Evolutionary conservation across 1,284 basidiomycete genomes (phyloP).

Genomic region (Uromyces viciae-fabae): DNA sequence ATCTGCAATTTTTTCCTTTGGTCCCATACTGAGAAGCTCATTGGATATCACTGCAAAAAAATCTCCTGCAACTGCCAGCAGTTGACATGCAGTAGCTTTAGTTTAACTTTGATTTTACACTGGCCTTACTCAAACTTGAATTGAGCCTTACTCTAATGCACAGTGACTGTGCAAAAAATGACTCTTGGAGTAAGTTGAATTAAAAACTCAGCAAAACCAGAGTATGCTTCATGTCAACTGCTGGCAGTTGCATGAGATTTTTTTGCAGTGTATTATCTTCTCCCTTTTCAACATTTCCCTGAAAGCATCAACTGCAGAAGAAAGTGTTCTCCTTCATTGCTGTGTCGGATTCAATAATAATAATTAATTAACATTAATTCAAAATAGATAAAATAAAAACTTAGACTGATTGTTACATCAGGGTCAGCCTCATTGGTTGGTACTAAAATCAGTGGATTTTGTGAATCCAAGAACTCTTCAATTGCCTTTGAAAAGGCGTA

Average conservation of each 20-base stretch:
- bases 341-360: background rate
- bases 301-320: background rate
- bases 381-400: no score
- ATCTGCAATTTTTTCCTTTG: background rate
- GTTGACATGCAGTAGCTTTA: no score
- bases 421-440: background rate
- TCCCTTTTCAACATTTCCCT: background rate
- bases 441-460: background rate
- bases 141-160: no score
- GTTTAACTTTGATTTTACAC: no score
- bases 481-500: background rate
- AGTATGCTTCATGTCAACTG: no score
- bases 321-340: background rate
- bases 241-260: no score
- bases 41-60: background rate
- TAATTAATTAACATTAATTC: background rate
- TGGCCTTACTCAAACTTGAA: no score
- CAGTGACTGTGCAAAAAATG: no score
- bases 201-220: no score
- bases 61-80: no score
- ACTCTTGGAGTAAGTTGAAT: no score
- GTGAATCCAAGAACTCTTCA: background rate
- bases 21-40: background rate
- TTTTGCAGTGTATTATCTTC: no score
- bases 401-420: background rate